Base-by-base conservation (phyloP, 441 rosid genomes). In the Erysimum pusillum region DNA sequence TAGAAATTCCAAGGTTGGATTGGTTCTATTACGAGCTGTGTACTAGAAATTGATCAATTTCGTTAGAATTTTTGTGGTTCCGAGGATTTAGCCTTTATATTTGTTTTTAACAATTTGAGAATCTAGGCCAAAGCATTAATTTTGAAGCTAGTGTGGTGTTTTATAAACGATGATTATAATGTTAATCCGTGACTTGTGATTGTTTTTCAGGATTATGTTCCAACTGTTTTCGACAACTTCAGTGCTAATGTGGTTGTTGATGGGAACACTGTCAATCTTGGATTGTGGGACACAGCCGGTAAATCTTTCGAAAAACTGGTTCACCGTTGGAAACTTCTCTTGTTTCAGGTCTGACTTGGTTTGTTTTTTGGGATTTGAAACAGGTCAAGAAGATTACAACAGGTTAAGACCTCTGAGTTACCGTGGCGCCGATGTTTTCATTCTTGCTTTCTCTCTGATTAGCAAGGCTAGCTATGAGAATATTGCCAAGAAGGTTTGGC, bases 381-480 rank as follows among this genome's bases (percentile, higher is more conserved):
- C 87, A 91, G 97, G 93, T 58, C 95, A 88, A 74, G 93, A 91
- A 82, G 97, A 90, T 78, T 91, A 90, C 84, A 88, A 90, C 62
- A 83, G 95, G 78, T 80, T 90, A 67, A 67, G 95, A 69, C 93
- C 94, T 11, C 69, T 89, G 78, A 89, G 93, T 73, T 89, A 91
- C 59, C 88, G 91, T 49, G 95, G 95, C 5, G 95, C 93, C 0
- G 97, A 91, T 86, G 95, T 91, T 54, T 91, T 91, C 76, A 87
- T 91, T 79, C 93, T 91, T 79, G 97, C 93, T 2, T 91, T 91
- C 78, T 91, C 97, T 74, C 83, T 91, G 6, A 90, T 90, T 73
- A 91, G 97, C 90, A 91, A 89, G 80, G 97, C 97, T 56, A 91
- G 97, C 81, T 91, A 90, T 70, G 97, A 91, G 78, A 91, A 90